phyloP scores from a whole-genome alignment of 139 green algal species.

The Tetradesmus lagerheimii region DNA sequence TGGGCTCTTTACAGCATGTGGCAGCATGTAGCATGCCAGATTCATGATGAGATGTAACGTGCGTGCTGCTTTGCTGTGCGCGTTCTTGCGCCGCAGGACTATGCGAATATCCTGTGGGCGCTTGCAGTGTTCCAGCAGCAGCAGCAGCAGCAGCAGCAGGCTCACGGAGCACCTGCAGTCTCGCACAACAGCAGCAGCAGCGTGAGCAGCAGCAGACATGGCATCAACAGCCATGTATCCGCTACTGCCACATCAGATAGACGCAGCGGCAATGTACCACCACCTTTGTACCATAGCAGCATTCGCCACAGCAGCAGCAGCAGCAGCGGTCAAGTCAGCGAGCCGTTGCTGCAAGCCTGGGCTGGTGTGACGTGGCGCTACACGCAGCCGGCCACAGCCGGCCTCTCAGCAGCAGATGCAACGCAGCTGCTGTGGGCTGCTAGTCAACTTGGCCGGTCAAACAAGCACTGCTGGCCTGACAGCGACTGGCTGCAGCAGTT shows the following conservation, averaged over 20 bases:
- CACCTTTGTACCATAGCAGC: neutral
- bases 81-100: neutral
- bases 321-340: neutral
- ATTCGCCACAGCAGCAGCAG: conserved; percentile 7
- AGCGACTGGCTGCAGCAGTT: conserved; percentile 1
- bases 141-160: neutral
- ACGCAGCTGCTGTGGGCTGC: conserved; percentile 43
- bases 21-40: neutral
- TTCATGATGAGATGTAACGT: neutral
- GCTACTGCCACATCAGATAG: neutral
- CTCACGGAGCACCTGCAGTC: neutral
- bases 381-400: neutral
- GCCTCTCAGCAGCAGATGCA: neutral
- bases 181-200: conserved; percentile 2
- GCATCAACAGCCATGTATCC: neutral
- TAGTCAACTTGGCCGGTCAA: neutral
- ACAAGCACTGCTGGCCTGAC: neutral
- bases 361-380: neutral
- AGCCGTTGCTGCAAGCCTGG: conserved; percentile 20
- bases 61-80: neutral
- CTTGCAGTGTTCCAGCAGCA: conserved; percentile 19
- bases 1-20: no score
- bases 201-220: neutral
- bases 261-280: neutral
- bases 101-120: conserved; percentile 24